Evolutionary conservation across 441 rosid species (phyloP), one percentile per base, ranked within the genome.

Genomic region (Populus trichocarpa): DNA sequence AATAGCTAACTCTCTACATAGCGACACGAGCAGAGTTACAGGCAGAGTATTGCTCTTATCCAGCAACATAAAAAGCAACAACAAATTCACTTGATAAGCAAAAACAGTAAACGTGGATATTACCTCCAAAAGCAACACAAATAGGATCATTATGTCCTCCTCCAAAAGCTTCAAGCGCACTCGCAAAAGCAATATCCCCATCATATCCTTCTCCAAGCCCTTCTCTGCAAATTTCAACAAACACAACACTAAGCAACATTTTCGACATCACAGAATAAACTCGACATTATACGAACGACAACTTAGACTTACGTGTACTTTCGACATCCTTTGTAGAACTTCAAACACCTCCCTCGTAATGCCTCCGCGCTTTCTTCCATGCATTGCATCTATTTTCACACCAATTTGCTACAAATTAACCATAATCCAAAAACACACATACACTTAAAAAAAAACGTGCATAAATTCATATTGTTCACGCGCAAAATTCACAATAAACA

Each of bases 71-170:
- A 33, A 13, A 33, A 2, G 35, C 13, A 67, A 67, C 6, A 46
- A 46, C 5, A 46, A 14, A 13, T 46, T 46, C 57, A 46, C 57
- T 46, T 46, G 6, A 12, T 13, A 30, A 14, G 18, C 40, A 42
- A 42, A 25, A 14, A 23, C n/a, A n/a, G 28, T 4, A 28, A 57
- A 59, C 16, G 9, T n/a, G 67, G 78, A 23, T 74, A 61, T 40
- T 73, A 95, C 99, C 99, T 88, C 99, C 98, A 84, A 95, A 95
- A 82, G 98, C 97, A 81, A 97, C 91, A 89, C 98, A 91, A 70
- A 95, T 88, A n/a, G 97, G 96, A 87, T 97, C 99, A 79, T 91
- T 95, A 80, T 97, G 99, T 63, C 98, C 99, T 77, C 98, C 99
- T 72, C 98, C 97, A 88, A 97, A 97, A 74, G 88, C 79, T 90